These are phyloP conservation scores for Prunus persica DNA, from an alignment of 306 rosid genomes.

Conservation along the genomic window Prunus_persica_NCBIv2 NC_034013.1:17444001-17444500, in stretches of 20 bases:
- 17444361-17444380: constrained; percentile 42
- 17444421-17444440: constrained; percentile 59
- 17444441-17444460: constrained; percentile 39
- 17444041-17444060: constrained; percentile 44
- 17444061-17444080: constrained; percentile 25
- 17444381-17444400: constrained; percentile 35
- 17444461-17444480: neutral
- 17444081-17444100: constrained; percentile 31
- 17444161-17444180: neutral
- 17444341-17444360: constrained; percentile 49
- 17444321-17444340: constrained; percentile 63
- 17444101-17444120: constrained; percentile 35
- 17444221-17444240: neutral
- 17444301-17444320: constrained; percentile 25
- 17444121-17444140: constrained; percentile 2
- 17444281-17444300: constrained; percentile 28
- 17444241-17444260: constrained; percentile 2
- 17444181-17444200: neutral
- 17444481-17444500: neutral
- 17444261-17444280: constrained; percentile 20
- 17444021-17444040: constrained; percentile 15
- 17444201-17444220: neutral
- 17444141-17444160: neutral
- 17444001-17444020: neutral
- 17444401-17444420: constrained; percentile 78